phyloP scores from a whole-genome alignment of 305 asterid genomes.

The Fraxinus paxiana region DNA sequence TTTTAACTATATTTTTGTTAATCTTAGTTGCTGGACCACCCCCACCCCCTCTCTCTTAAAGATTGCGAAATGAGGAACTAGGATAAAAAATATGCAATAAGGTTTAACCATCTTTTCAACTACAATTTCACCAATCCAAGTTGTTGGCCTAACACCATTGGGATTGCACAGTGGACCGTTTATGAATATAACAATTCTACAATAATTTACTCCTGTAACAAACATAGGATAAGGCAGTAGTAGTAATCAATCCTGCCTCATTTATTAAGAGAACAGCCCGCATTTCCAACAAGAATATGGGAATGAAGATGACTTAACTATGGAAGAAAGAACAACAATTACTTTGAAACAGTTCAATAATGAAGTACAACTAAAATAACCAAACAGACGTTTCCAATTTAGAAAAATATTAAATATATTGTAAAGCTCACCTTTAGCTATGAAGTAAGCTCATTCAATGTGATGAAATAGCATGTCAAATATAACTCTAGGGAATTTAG shows the following conservation, averaged over 20 bases:
- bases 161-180: not conserved
- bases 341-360: not conserved
- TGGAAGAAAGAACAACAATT: not conserved
- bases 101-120: not conserved
- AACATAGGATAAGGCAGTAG: not conserved
- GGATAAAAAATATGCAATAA: not conserved
- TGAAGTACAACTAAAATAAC: not conserved
- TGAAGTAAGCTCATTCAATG: slow-evolving; percentile 26
- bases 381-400: not conserved
- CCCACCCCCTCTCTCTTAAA: not conserved
- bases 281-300: not conserved
- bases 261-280: not conserved
- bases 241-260: not conserved
- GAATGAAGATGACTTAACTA: not conserved
- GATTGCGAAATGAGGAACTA: not conserved
- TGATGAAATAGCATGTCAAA: slow-evolving; percentile 23
- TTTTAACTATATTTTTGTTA: not conserved
- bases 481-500: slow-evolving; percentile 15
- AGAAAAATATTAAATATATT: not conserved
- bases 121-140: not conserved
- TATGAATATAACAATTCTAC: not conserved
- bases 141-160: not conserved
- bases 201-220: not conserved
- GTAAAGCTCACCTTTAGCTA: slow-evolving; percentile 23
- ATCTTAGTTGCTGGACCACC: not conserved